Base-by-base conservation (phyloP, 2,329 filamentous ascomycete genomes). In the Bipolaris oryzae region DNA sequence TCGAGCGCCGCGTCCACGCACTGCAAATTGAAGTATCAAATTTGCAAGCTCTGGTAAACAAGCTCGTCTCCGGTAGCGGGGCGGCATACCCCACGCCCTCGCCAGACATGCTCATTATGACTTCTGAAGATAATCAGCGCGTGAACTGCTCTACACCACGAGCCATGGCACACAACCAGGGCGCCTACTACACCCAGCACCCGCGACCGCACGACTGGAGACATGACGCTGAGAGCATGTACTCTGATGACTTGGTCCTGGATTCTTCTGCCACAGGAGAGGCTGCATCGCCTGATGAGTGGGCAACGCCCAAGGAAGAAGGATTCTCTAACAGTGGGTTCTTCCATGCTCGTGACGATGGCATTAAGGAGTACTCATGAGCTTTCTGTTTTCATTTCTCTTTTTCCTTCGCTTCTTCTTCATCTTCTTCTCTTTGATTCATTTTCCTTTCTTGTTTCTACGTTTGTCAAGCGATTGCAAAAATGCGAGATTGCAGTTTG, bases 261-360 rank as follows among this genome's bases (percentile, higher is more conserved):
- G 25, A 50, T 11, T 6, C 16, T 9, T 41, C 38, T 9, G 21
- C 11, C 9, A 23, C 38, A 6, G 69, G 72, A 15, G 67, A 72
- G 7, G 39, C 68, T 1, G 55, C 59, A 7, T 74, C 69, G 48
- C 71, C 71, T 2, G 74, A 76, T 20, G 66, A 63, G 2, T 76
- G 71, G 71, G 70, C 69, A 5, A 76, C 74, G 57, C 74, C 74
- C 1, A 74, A 70, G 74, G 61, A 84, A 75, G 53, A 70, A 58
- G 64, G 52, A 10, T 66, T 62, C 20, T 44, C 54, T 18, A 57
- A 51, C 0, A 68, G 63, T 55, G 71, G 64, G 0, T 73, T 73
- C 23, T 70, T 73, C 23, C 45, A 55, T 3, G 31, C 9, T 13
- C 41, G 37, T 16, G 44, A 37, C 5, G 44, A 52, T 38, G 51